These are phyloP conservation scores for Chalciporus sphaerocephalus DNA, from an alignment of 768 basidiomycete genomes.

Conservation along the genomic window DNA sequence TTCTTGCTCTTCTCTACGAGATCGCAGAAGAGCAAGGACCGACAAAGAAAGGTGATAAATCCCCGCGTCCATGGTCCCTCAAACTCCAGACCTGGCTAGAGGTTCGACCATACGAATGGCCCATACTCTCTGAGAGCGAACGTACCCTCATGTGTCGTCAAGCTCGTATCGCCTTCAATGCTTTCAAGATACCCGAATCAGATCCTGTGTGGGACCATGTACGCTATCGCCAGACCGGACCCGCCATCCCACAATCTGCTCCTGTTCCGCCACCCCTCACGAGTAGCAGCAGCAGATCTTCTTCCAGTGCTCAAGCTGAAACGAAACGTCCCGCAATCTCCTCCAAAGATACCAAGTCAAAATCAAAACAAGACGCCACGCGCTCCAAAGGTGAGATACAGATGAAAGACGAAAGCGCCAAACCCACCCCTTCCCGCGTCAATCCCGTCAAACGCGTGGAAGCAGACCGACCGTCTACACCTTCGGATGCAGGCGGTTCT, in stretches of 20 bases:
- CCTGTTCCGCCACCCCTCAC: conserved; percentile 17
- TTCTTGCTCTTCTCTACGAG: conserved; percentile 51
- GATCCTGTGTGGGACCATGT: conserved; percentile 65
- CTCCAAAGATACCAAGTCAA: conserved; percentile 44
- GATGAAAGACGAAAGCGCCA: conserved; percentile 36
- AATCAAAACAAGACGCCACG: conserved; percentile 22
- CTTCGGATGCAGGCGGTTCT: conserved; percentile 11
- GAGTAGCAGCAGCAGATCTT: conserved; percentile 21
- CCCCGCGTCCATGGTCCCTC: conserved; percentile 47
- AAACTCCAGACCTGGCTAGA: conserved; percentile 59
- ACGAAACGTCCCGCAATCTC: conserved; percentile 44
- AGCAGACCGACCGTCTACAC: conserved; percentile 17
- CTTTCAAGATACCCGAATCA: conserved; percentile 51
- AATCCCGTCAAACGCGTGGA: conserved; percentile 30
- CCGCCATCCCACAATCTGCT: conserved; percentile 9
- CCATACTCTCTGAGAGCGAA: conserved; percentile 44
- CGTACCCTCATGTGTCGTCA: conserved; percentile 47
- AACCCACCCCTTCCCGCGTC: conserved; percentile 27
- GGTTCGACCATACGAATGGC: conserved; percentile 65
- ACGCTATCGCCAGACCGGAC: conserved; percentile 27
- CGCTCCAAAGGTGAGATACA: conserved; percentile 36
- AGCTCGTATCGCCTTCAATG: conserved; percentile 45
- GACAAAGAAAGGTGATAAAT: conserved; percentile 34
- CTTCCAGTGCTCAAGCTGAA: conserved; percentile 26
- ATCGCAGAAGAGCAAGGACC: conserved; percentile 44